Percentiles rank a stretch among this genome's conserved stretches.
Conservation (phyloP, 352 stramenopile genomes). For the Peronospora belbahrii region DNA sequence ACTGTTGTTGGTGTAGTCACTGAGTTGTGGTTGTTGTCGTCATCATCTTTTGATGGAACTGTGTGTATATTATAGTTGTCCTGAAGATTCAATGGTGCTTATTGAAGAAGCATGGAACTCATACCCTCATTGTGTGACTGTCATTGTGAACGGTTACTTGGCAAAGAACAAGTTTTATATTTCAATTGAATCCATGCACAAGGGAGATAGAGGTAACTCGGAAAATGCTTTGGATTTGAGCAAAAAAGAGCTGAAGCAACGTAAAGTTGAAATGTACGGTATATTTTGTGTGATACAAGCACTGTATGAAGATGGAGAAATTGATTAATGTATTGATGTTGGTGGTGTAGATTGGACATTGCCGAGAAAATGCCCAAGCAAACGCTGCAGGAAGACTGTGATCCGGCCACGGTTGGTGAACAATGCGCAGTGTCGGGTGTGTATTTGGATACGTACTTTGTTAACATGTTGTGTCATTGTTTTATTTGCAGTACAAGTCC, state of each 20-base stretch:
- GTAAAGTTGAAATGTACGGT: constrained; percentile 66
- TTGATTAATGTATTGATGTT: not conserved
- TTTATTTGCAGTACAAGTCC: constrained; percentile 49
- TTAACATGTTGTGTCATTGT: not conserved
- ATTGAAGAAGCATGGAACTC: constrained; percentile 84
- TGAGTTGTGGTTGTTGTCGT: no score
- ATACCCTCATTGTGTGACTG: constrained; percentile 81
- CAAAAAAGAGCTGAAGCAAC: constrained; percentile 62
- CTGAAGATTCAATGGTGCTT: constrained; percentile 80
- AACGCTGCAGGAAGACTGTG: constrained; percentile 59
- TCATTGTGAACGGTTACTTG: constrained; percentile 81
- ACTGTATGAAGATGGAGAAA: not conserved
- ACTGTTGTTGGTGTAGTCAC: no score
- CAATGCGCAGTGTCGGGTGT: not conserved
- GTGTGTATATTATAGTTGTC: constrained; percentile 50
- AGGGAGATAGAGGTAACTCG: constrained; percentile 45
- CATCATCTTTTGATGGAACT: no score
- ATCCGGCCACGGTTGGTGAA: constrained; percentile 41
- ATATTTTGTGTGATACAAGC: no score
- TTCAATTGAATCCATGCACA: constrained; percentile 73
- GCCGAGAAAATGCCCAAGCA: constrained; percentile 70
- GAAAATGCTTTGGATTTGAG: constrained; percentile 66
- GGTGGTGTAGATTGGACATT: constrained; percentile 53
- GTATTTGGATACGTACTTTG: not conserved
- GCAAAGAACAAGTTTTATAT: constrained; percentile 86